Evolutionary conservation across 179 eudicot species (phyloP), one percentile per base, ranked within the genome.

Genomic region (Silene vulgaris): DNA sequence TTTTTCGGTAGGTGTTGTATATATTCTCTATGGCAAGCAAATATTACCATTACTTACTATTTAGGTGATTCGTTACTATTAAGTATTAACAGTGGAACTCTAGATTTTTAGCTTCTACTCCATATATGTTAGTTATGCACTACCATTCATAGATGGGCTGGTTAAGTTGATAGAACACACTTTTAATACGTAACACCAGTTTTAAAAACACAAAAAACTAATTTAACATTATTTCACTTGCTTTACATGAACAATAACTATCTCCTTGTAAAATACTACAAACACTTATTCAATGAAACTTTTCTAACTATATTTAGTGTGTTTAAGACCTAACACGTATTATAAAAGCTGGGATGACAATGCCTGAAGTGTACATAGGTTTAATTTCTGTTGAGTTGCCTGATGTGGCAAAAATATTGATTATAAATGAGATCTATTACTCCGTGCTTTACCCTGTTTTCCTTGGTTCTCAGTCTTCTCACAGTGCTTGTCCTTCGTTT

Each of bases 391-490:
- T 26, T 12, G 26, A 50, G 40, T 48, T 70, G 17, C 72, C 57
- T 45, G 6, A 20, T 69, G 29, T 69, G 57, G 57, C 45, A 69
- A 69, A 40, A 14, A 40, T 40, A 8, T 69, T 17, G 2, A 7
- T 35, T 13, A 67, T 67, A 35, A 35, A 67, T 32, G 71, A 67
- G 16, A 43, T 43, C 26, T 14, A 7, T 19, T 45, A 28, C 29
- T 45, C 28, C 20, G n/a, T 69, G 73, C 73, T 65, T 30, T 65
- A 65, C 8, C 40, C 9, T n/a, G 5, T 30, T 65, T 65, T 65
- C 45, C 69, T 65, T 65, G 0, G 45, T 30, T 65, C 43, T 62
- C 19, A 17, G 3, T 29, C 32, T 29, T 29, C 32, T 32, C 37
- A 32, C 37, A 7, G 23, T 5, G 20, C 3, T 23, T 21, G 32